Base-by-base conservation (phyloP, 164 flowering plant species). In the Magnolia kwangsiensis region DNA sequence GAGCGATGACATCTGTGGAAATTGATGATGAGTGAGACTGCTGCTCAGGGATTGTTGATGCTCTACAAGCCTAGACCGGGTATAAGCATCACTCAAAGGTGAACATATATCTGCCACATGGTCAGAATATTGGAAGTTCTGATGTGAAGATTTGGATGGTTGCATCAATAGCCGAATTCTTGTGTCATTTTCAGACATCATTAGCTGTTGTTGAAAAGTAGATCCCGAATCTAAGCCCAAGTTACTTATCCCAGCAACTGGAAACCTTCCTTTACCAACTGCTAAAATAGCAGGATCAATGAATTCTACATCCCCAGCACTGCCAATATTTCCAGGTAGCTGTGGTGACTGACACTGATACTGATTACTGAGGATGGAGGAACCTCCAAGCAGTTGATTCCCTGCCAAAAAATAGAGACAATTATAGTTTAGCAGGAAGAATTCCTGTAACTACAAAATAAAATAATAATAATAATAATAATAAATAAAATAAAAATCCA, bases 251-350 rank as follows among this genome's bases (percentile, higher is more conserved):
- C 88, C 88, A 77, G 88, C 88, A 77, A 81, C 76, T 7, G 90
- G 90, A 70, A 84, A 85, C 67, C 87, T 86, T 73, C 92, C 97
- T 85, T 90, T 93, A 64, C 96, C 96, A 81, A 96, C 96, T 18
- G 98, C 98, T 80, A 84, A 61, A 67, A 87, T 84, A 50, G 93
- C 87, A 50, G 89, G 89, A 79, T 87, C 90, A 75, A 82, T 76
- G 14, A 86, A 80, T 61, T 86, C 90, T 18, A 81, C 74, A 77
- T 88, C 87, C 27, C 74, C 80, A 71, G 61, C 50, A 72, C 59
- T 79, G 50, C 84, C 78, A 63, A 37, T 27, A 65, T 67, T 77
- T 4, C 80, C 76, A 75, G 76, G 55, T 69, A 81, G 18, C 6
- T 50, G 16, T 20, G 83, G 80, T 24, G 49, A 66, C 31, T 76